Base-by-base conservation (phyloP, 805 yeast species). In the Nakazawaea anatomiae region DNA sequence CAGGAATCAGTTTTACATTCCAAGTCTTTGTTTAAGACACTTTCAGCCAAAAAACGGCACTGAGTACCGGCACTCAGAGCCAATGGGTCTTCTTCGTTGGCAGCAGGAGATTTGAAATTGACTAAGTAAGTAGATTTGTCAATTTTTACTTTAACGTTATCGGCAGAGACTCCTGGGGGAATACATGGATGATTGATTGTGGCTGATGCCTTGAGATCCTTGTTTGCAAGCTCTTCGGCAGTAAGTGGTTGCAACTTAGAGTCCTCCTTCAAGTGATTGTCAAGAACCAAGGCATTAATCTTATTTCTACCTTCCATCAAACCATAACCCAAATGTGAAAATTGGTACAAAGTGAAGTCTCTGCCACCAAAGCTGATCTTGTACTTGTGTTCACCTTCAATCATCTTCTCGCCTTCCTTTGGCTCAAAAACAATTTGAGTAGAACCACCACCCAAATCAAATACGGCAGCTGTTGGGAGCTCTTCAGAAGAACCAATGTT, bases 361-460 rank as follows among this genome's bases (percentile, higher is more conserved):
- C 88, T 76, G 52, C 85, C 86, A 54, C 97, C 98, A 67, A 92
- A 94, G 27, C 75, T 67, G 58, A 90, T 76, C 55, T 79, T 79
- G 65, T 83, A 90, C 68, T 88, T 87, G 71, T 89, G 96, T 63
- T 91, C 97, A 53, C 97, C 96, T 10, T 84, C 90, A 45, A 77
- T 70, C 86, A 92, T 79, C 56, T 73, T 64, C 60, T 83, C 85
- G 44, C 76, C 75, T 42, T 79, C 73, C 48, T 73, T 68, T 27
- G 99, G 99, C 74, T 94, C 98, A 67, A 94, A 94, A 6, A 94
- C 99, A 71, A 94, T 90, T 72, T 95, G 99, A 11, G 99, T 94
- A 6, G 97, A 89, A 4, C 98, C 98, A 62, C 99, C 99, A 60
- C 99, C 99, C 54, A 94, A 79, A 68, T 94, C 99, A 63, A 94